These are phyloP conservation scores for Russula olivacea DNA, from an alignment of 768 basidiomycete genomes.

Conservation along the genomic window DNA sequence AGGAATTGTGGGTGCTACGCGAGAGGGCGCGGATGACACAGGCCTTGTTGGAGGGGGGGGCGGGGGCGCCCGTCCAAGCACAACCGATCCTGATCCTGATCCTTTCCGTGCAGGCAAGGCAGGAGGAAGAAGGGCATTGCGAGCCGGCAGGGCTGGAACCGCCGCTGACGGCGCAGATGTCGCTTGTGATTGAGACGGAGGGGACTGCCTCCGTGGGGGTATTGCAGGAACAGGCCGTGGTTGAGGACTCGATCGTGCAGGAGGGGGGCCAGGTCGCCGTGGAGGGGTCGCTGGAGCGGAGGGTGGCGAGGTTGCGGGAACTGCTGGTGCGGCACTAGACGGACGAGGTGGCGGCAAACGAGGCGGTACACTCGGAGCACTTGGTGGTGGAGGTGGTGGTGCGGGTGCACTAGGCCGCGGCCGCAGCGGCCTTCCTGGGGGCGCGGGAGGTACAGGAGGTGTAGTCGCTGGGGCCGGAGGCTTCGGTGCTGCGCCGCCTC, in stretches of 20 bases:
- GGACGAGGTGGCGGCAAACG: conserved; percentile 31
- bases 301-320: conserved; percentile 26
- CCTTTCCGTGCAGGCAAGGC: conserved; percentile 23
- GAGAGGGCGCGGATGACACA: conserved; percentile 21
- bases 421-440: conserved; percentile 28
- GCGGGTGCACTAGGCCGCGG: conserved; percentile 17
- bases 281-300: conserved; percentile 36
- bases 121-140: conserved; percentile 3
- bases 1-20: conserved; percentile 12
- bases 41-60: conserved; percentile 22
- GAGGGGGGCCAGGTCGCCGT: conserved; percentile 32
- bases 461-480: conserved; percentile 25
- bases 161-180: conserved; percentile 1
- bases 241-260: conserved; percentile 31
- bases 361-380: conserved; percentile 25
- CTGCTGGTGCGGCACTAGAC: conserved; percentile 34
- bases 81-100: conserved; percentile 8
- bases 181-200: conserved; percentile 25
- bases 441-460: conserved; percentile 29
- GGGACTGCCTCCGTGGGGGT: conserved; percentile 23
- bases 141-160: conserved; percentile 23
- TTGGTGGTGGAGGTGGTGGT: conserved; percentile 25
- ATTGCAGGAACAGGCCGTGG: conserved; percentile 27
- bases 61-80: conserved; percentile 19
- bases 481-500: conserved; percentile 33